phyloP scores from a whole-genome alignment of 108 stramenopile species.

The Cyclotella atomus region DNA sequence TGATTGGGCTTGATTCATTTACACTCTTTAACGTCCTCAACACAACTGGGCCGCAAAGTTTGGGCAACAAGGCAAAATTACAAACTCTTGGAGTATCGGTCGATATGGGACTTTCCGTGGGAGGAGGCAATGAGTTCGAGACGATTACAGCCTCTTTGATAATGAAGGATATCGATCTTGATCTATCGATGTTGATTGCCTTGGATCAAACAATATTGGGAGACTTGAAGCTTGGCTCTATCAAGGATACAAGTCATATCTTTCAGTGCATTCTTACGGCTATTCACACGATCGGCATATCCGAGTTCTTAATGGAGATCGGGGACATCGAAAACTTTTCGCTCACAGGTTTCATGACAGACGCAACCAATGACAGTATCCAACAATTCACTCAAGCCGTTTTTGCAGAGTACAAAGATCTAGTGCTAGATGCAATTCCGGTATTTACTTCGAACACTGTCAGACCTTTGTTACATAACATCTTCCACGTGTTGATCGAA shows the following conservation, averaged over 20 bases:
- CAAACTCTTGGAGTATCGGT: constrained; percentile 46
- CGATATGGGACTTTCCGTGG: constrained; percentile 52
- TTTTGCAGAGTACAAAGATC: constrained; percentile 38
- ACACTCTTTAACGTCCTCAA: constrained; percentile 50
- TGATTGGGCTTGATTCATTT: constrained; percentile 66
- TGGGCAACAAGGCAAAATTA: constrained; percentile 54
- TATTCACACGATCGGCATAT: constrained; percentile 31
- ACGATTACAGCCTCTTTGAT: constrained; percentile 48
- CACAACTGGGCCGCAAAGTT: constrained; percentile 48
- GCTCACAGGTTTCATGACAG: constrained; percentile 48
- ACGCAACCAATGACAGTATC: constrained; percentile 27
- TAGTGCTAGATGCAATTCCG: constrained; percentile 41
- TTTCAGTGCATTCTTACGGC: constrained; percentile 43
- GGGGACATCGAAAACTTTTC: constrained; percentile 46
- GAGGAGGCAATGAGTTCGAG: constrained; percentile 32
- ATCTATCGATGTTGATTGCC: constrained; percentile 57
- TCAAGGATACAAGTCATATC: constrained; percentile 40
- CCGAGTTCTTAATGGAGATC: constrained; percentile 42
- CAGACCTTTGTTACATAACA: constrained; percentile 44
- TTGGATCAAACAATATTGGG: constrained; percentile 54
- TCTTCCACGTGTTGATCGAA: constrained; percentile 38
- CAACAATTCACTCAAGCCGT: constrained; percentile 38
- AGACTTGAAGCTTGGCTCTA: constrained; percentile 44
- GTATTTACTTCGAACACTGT: constrained; percentile 34
- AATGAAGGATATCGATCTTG: constrained; percentile 53